Evolutionary conservation across 1,284 basidiomycete species (phyloP).

Genomic region (Ceratobasidium sp.): DNA sequence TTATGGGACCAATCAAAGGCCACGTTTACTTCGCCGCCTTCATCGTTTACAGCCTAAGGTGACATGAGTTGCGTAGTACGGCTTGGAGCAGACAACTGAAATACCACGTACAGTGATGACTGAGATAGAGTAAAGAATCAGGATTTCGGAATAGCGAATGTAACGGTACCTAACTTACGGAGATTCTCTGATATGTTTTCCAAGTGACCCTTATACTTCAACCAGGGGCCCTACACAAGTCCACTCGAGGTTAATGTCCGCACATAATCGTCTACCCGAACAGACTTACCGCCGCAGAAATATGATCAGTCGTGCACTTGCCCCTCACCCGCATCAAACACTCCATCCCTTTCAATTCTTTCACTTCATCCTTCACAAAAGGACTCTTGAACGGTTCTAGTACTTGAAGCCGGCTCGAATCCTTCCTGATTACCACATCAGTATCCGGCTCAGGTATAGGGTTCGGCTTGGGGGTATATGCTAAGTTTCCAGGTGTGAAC

Average conservation of each 20-base stretch:
- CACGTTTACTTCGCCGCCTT: conserved; percentile 89
- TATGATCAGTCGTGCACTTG: conserved; percentile 99
- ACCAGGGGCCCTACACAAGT: conserved; percentile 83
- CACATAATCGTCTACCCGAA: conserved; percentile 20
- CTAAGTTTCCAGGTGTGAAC: conserved; percentile 80
- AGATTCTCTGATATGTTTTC: conserved; percentile 98
- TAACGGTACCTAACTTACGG: conserved; percentile 62
- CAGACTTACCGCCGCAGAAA: conserved; percentile 84
- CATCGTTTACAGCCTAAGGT: conserved; percentile 86
- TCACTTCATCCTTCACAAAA: conserved; percentile 67
- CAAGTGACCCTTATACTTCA: conserved; percentile 98
- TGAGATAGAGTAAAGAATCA: conserved; percentile 51
- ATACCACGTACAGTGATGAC: conserved; percentile 63
- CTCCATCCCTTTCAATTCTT: conserved; percentile 84
- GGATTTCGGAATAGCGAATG: conserved; percentile 56
- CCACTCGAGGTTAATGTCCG: background rate
- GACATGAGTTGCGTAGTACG: background rate
- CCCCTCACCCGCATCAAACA: conserved; percentile 93
- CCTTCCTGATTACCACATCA: conserved; percentile 80
- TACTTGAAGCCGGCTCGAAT: conserved; percentile 86
- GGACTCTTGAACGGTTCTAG: conserved; percentile 87
- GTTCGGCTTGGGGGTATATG: conserved; percentile 81
- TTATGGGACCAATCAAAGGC: conserved; percentile 76
- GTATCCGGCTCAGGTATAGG: conserved; percentile 84
- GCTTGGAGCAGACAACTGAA: background rate